Evolutionary conservation across 2,329 filamentous ascomycete species (phyloP), one percentile per base, ranked within the genome.

Genomic region (Lizonia empirigonia): DNA sequence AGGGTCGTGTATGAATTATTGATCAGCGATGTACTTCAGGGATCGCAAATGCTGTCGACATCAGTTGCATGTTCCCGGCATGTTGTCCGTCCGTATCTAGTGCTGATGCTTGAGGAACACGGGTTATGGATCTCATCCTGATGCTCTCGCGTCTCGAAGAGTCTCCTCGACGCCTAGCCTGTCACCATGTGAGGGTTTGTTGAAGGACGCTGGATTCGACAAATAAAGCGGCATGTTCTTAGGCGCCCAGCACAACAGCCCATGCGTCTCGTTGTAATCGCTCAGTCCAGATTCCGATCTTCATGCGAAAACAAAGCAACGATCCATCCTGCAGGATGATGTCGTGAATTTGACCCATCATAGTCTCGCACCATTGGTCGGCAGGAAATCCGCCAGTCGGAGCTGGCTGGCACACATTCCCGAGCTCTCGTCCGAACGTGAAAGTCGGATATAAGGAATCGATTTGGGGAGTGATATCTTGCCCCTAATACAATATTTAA

Each of bases 241-340:
- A 38, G 46, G 33, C 39, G 19, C 2, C 40, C 15, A 36, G 19
- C 26, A 6, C 19, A 18, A 23, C 16, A 32, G 39, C n/a, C n/a
- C n/a, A n/a, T n/a, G n/a, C n/a, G n/a, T n/a, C n/a, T n/a, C n/a
- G n/a, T n/a, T n/a, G n/a, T n/a, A n/a, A n/a, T n/a, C n/a, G n/a
- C n/a, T n/a, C n/a, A n/a, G n/a, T n/a, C 7, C 22, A 26, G 9
- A 36, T 41, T 22, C 22, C 15, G n/a, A 18, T 33, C 20, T 24
- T 41, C 5, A 12, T 37, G 32, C 26, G 13, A 42, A 42, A 35
- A 51, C 41, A 45, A 51, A 51, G 42, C 41, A 42, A 23, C n/a
- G 19, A 23, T 13, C 18, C 22, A 23, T 16, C 26, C 29, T 51
- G 48, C 35, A 46, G 15, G 10, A 22, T 36, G 10, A 34, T 42